Base-by-base conservation (phyloP, 768 basidiomycete species). In the Trametes cingulata region DNA sequence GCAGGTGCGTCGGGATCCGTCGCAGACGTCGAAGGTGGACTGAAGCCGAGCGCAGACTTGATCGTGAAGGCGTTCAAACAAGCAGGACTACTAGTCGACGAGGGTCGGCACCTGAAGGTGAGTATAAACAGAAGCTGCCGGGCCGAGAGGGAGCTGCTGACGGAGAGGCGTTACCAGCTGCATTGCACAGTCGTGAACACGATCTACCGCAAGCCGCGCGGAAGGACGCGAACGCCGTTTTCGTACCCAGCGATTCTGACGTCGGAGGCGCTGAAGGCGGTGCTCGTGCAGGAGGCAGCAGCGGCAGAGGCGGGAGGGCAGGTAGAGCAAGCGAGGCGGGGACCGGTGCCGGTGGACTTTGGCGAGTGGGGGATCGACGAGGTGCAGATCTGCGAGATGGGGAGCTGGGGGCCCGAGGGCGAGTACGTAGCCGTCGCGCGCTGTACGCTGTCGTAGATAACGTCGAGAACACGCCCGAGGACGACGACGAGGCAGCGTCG, bases 331-430 rank as follows among this genome's bases (percentile, higher is more conserved):
- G 17, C 42, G 24, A 61, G 46, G 24, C 59, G 46, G 57, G 37
- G 64, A 40, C 76, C 69, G 17, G 67, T 74, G 43, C 52, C 58
- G 4, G 76, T 85, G 22, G 64, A 82, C 36, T 75, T 89, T 20
- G 88, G 88, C 0, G 65, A 72, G 1, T 88, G 83, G 76, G 50
- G 66, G 1, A 80, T 88, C 8, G 69, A 78, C 33, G 82, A 85
- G 62, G 72, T 90, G 12, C 83, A 90, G 68, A 75, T 90, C 33
- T 90, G 87, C 74, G 75, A 78, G 43, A 88, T 90, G 88, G 86
- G 88, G 0, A 88, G 87, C 64, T 79, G 78, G 63, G 86, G 83
- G 0, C 76, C 76, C 0, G 78, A 86, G 60, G 85, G 83, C 14
- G 86, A 84, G 68, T 91, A 90, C 65, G 77, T 85, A 17, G 67